Conservation (phyloP, 371 early-diverging fungal species). For the Rhizopus delemar region DNA sequence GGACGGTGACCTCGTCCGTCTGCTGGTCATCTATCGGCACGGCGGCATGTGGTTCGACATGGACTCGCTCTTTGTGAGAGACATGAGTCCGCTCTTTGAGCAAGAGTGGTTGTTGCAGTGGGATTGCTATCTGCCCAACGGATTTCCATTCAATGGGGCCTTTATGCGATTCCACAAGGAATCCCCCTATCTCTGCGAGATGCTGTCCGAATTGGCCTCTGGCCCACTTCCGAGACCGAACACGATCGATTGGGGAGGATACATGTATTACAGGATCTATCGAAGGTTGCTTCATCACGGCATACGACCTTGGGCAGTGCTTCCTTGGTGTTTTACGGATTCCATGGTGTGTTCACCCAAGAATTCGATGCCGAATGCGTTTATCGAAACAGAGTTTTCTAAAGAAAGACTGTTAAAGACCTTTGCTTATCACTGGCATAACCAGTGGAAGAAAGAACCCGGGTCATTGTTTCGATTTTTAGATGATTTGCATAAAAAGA, state of each 20-base stretch:
- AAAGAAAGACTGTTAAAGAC: conserved; percentile 42
- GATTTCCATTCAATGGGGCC: conserved; percentile 57
- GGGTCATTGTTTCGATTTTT: conserved; percentile 51
- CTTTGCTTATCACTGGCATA: conserved; percentile 62
- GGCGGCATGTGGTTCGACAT: conserved; percentile 66
- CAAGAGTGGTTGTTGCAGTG: conserved; percentile 58
- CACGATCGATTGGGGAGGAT: conserved; percentile 57
- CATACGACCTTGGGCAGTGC: conserved; percentile 47
- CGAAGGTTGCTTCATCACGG: conserved; percentile 49
- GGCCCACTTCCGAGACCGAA: conserved; percentile 50
- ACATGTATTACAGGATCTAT: conserved; percentile 53
- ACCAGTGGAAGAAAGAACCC: conserved; percentile 56
- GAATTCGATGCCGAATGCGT: conserved; percentile 58
- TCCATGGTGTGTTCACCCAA: conserved; percentile 49
- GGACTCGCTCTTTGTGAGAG: conserved; percentile 54
- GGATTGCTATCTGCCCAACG: conserved; percentile 59
- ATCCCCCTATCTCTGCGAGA: conserved; percentile 56
- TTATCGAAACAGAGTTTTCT: conserved; percentile 47
- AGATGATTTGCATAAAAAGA: conserved; percentile 42
- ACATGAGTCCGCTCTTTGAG: conserved; percentile 52
- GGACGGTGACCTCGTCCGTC: conserved; percentile 54
- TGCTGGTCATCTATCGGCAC: conserved; percentile 50
- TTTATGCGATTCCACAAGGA: conserved; percentile 54
- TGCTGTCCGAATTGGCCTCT: conserved; percentile 52
- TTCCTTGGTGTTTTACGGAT: conserved; percentile 61